Conservation (phyloP, 2,329 filamentous ascomycete genomes). For the Beauveria sp. region DNA sequence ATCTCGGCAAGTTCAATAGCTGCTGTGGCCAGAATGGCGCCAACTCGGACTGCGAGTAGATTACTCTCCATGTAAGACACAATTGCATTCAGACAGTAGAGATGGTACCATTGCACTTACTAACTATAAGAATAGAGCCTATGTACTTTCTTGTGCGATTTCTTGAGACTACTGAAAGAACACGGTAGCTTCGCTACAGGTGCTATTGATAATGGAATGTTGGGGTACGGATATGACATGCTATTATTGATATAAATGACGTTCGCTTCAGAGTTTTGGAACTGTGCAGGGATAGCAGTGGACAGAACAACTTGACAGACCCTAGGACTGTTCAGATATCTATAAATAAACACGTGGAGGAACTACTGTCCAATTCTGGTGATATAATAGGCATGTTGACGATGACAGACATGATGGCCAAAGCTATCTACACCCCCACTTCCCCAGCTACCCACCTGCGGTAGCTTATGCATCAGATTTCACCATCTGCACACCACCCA, state of each 20-base stretch:
- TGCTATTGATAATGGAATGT: background rate
- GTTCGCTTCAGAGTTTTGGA: background rate
- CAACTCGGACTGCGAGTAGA: slow-evolving; percentile 1
- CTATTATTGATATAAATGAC: background rate
- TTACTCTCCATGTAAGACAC: background rate
- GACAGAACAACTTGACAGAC: background rate
- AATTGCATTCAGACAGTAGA: background rate
- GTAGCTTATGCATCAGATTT: too few relatives aligned
- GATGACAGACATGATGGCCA: background rate
- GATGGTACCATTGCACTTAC: background rate
- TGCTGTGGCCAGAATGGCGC: background rate
- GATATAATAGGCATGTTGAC: background rate
- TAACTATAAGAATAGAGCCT: background rate
- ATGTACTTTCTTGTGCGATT: background rate
- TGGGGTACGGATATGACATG: background rate
- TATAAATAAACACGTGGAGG: background rate
- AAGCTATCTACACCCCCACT: background rate
- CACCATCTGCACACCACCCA: too few relatives aligned
- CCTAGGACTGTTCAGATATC: background rate
- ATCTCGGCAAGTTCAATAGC: background rate
- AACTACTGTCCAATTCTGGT: background rate
- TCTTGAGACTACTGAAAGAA: background rate
- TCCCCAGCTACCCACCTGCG: background rate
- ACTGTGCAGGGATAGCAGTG: background rate
- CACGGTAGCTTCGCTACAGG: background rate